Evolutionary conservation across 2,329 filamentous ascomycete species (phyloP).

Genomic region (Xylariaceae sp.): DNA sequence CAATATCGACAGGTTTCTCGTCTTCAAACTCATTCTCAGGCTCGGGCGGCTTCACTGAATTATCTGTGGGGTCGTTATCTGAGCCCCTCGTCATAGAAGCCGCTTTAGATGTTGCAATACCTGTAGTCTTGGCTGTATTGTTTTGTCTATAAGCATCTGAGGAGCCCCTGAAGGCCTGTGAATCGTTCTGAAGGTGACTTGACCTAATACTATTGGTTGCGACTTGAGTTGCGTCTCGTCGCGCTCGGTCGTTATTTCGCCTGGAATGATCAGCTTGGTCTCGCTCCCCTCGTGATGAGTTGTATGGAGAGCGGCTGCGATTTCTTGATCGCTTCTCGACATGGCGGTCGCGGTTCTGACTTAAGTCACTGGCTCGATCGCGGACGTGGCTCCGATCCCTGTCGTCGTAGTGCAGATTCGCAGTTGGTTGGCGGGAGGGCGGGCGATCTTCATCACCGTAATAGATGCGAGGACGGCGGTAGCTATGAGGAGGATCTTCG

Average conservation of each 20-base stretch:
- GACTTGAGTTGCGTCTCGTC: constrained; percentile 30
- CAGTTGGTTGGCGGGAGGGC: constrained; percentile 37
- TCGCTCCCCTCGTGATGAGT: constrained; percentile 27
- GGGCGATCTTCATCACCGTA: constrained; percentile 58
- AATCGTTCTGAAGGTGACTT: constrained; percentile 46
- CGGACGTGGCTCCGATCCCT: constrained; percentile 44
- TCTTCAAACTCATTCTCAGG: constrained; percentile 47
- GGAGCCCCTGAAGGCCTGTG: constrained; percentile 47
- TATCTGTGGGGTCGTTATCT: constrained; percentile 36
- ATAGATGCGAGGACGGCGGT: constrained; percentile 44
- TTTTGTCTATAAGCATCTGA: constrained; percentile 59
- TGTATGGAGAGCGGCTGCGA: constrained; percentile 32
- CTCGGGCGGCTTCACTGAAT: constrained; percentile 32
- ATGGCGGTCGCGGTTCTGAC: constrained; percentile 49
- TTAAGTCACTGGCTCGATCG: constrained; percentile 35
- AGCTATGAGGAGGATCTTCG: constrained; percentile 51
- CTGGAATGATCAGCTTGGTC: constrained; percentile 26
- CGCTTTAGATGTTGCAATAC: constrained; percentile 59
- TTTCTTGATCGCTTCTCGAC: constrained; percentile 53
- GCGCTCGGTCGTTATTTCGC: constrained; percentile 24
- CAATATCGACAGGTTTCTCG: constrained; percentile 67
- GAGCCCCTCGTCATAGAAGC: constrained; percentile 61
- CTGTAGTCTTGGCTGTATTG: constrained; percentile 55
- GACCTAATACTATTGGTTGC: constrained; percentile 38
- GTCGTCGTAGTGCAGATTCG: constrained; percentile 45